Conservation (phyloP, 2,329 filamentous ascomycete genomes). For the Curvularia spicifera region DNA sequence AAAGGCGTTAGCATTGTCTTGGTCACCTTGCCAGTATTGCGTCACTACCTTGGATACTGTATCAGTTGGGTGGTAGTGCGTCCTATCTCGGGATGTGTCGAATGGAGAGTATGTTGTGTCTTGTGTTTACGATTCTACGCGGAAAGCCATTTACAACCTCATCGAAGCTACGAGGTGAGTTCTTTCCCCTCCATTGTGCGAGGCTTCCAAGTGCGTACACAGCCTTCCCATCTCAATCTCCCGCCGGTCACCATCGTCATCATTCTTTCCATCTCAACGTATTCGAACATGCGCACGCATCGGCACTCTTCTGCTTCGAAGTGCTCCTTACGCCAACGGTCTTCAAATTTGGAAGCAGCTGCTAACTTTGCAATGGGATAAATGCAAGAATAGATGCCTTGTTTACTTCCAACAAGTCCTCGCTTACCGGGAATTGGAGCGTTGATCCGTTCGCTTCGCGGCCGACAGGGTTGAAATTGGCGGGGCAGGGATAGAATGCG, state of each 20-base stretch:
- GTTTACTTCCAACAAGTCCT: neutral
- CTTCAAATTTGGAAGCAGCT: constrained; percentile 1
- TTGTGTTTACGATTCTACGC: too few relatives aligned
- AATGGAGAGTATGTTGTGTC: neutral
- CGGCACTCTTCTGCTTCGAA: neutral
- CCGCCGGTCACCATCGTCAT: neutral
- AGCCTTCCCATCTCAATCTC: neutral
- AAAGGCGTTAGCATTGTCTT: neutral
- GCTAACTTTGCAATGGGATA: neutral
- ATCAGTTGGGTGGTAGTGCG: too few relatives aligned
- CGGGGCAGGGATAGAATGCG: neutral
- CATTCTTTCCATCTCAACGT: neutral
- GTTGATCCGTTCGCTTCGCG: constrained; percentile 3
- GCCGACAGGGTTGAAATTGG: neutral
- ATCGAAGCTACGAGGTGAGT: neutral
- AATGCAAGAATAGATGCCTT: constrained; percentile 8
- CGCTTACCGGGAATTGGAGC: constrained; percentile 1
- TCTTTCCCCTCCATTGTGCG: neutral
- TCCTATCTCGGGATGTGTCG: too few relatives aligned
- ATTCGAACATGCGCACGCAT: too few relatives aligned
- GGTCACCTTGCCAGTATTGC: neutral
- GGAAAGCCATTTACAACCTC: neutral
- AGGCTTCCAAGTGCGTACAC: neutral
- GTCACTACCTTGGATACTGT: neutral
- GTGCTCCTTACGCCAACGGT: neutral